Percentiles rank a stretch among this genome's conserved stretches.
Conservation (phyloP, 495 filamentous ascomycete genomes). For the Hypoxylon intermedium region DNA sequence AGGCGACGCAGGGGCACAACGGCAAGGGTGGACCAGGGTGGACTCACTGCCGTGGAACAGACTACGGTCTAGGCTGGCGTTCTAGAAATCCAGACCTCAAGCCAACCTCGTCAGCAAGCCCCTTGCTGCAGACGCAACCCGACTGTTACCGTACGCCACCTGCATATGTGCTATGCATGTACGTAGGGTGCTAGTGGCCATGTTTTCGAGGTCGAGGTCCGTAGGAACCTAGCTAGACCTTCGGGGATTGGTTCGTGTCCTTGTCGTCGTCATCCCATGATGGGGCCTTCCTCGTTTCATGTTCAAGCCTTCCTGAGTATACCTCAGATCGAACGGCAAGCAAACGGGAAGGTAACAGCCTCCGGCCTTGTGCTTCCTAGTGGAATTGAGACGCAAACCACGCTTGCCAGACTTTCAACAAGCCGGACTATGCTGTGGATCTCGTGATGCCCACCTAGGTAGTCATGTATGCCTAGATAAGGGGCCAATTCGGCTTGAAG, state of each 20-base stretch:
- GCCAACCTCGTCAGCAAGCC: constrained; percentile 12
- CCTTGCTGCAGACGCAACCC: constrained; percentile 27
- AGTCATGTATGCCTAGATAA: not conserved
- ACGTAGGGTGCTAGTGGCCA: not conserved
- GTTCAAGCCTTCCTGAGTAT: constrained; percentile 2
- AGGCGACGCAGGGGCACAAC: constrained; percentile 34
- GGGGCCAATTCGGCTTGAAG: not conserved
- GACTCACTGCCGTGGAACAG: constrained; percentile 37
- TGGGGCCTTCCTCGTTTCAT: constrained; percentile 6
- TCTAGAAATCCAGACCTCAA: constrained; percentile 30
- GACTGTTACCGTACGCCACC: constrained; percentile 28
- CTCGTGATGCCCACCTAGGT: not conserved
- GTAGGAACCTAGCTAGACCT: constrained; percentile 2
- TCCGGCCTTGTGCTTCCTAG: constrained; percentile 5
- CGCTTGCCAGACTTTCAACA: not conserved
- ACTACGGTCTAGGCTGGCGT: constrained; percentile 33
- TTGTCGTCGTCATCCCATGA: constrained; percentile 1
- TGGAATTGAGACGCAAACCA: not conserved
- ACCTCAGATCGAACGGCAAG: not conserved
- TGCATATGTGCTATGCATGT: constrained; percentile 21
- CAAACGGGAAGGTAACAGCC: not conserved
- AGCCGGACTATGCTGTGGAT: not conserved
- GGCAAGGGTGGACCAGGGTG: constrained; percentile 32
- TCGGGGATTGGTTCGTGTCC: constrained; percentile 9
- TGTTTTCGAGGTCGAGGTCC: not conserved